Evolutionary conservation across 2,329 filamentous ascomycete species (phyloP), one percentile per base, ranked within the genome.

Genomic region (Parastagonospora nodorum): DNA sequence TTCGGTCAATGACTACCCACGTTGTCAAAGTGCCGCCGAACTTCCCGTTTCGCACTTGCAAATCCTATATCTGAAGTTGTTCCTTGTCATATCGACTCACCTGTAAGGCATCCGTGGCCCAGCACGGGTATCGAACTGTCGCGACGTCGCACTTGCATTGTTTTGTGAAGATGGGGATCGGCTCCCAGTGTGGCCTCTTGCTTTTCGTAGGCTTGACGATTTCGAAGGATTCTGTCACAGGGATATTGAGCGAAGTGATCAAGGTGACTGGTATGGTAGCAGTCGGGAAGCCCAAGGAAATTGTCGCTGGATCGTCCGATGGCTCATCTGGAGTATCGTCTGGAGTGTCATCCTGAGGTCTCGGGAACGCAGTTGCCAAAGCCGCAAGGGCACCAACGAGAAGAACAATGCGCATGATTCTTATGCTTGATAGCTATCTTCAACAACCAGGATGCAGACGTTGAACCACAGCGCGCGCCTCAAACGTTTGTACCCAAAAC

Each of bases 91-190:
- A 35, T 16, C 4, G 33, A 55, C 64, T 51, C 50, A 67, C 67
- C 59, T 66, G 58, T 39, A 68, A 42, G 15, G 60, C 46, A 60
- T 69, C 67, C 2, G 63, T 66, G 5, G 60, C 67, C 62, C 64
- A 70, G 38, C 67, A 70, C 15, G 67, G 66, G 51, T 64, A 66
- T 40, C 31, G 14, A 8, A 58, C 60, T 27, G 62, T 67, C 38
- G 50, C 45, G 36, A 67, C 24, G 16, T 62, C 50, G 48, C 67
- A 70, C 27, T 63, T 53, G 36, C 64, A 69, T 90, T 30, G 80
- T 75, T 45, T 79, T 75, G n/a, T 82, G 71, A 41, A 94, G 74
- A 28, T 84, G 77, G 35, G 75, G 66, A 57, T 86, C 76, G 50
- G 78, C 73, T 14, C 79, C 70, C 27, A 88, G 61, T 47, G 82